Base-by-base conservation (phyloP, 148 eudicot genomes). In the Rhododendron kiyosumense region DNA sequence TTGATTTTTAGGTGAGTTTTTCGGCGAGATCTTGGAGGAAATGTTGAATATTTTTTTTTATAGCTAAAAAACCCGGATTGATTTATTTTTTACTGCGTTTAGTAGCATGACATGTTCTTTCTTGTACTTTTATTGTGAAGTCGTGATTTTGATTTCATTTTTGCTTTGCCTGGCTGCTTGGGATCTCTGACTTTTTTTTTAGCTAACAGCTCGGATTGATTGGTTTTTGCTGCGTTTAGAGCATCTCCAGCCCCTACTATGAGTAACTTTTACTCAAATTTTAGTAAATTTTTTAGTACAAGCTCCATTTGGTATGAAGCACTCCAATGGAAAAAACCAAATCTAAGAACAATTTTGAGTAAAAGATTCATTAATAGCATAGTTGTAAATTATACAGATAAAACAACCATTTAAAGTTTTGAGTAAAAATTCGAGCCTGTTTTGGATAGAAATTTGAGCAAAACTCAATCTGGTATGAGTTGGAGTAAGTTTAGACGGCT, bases 1-100 rank as follows among this genome's bases (percentile, higher is more conserved):
- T 79, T 2, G 71, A 78, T 49, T 85, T 85, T 85, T 82, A 46
- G 92, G 92, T 88, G 90, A 90, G 90, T 83, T 88, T 73, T 85
- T 61, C 20, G 38, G 59, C 79, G 13, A 73, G 86, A 87, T 84
- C 89, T 80, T 80, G 30, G 32, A 18, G 20, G 78, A 30, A 85
- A 15, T 81, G 67, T 54, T 88, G 38, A 24, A 32, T 78, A 84
- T 17, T 78, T 86, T 26, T 65, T 11, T 3, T 22, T 22, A 3
- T 26, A 10, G 74, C 74, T 67, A 10, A 65, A 51, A 65, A 65
- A 24, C 71, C 7, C 13, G 14, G 74, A 67, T 67, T 59, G 65
- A 20, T 59, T 59, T n/a, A 22, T 59, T 63, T 63, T n/a, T 63
- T 63, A 7, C 28, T 0, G 28, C 28, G 71, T 63, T 63, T 9